Conservation (phyloP, 2,329 filamentous ascomycete genomes). For the Neonectria punicea region DNA sequence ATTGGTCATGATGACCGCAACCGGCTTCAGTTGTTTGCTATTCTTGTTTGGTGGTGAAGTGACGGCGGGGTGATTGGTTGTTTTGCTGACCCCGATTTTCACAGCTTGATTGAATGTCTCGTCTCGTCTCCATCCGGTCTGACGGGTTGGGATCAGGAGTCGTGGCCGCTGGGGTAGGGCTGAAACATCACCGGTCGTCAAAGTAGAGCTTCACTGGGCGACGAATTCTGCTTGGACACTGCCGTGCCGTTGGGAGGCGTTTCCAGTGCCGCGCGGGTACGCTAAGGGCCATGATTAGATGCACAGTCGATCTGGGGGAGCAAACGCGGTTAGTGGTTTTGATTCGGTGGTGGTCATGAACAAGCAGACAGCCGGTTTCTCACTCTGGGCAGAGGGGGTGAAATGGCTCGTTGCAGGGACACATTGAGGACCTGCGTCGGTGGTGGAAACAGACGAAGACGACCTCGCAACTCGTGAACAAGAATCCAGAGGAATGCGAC, state of each 20-base stretch:
- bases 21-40: neutral
- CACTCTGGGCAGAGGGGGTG: neutral
- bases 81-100: neutral
- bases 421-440: neutral
- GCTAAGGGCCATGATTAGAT: constrained; percentile 8
- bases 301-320: neutral
- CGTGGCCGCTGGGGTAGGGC: neutral
- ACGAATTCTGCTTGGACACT: neutral
- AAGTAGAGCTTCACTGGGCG: neutral
- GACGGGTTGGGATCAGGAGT: neutral
- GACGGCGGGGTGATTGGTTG: neutral
- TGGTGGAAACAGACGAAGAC: neutral
- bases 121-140: neutral
- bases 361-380: neutral
- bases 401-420: neutral
- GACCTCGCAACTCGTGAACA: neutral
- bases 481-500: too few species aligned
- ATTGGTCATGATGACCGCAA: neutral
- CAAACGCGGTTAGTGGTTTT: neutral
- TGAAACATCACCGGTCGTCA: neutral
- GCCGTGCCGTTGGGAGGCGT: constrained; percentile 6
- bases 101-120: neutral
- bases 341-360: neutral
- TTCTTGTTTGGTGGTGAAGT: neutral
- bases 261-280: constrained; percentile 14